Percentiles rank a stretch among this genome's conserved stretches.
Conservation (phyloP, 2,329 filamentous ascomycete genomes). For the Hypoxylon sp. region DNA sequence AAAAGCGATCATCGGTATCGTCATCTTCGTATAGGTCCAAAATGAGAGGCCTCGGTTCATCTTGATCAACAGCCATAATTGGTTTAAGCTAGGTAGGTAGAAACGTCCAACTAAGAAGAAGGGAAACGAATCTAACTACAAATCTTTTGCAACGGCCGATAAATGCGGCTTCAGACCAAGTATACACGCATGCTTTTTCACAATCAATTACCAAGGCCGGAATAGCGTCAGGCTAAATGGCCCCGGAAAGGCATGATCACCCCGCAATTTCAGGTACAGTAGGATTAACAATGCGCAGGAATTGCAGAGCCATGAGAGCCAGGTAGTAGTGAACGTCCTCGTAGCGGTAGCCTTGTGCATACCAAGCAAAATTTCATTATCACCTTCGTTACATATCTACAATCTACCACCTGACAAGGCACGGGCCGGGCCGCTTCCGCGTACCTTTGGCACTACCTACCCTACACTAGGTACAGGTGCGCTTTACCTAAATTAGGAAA, state of each 20-base stretch:
- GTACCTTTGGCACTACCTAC: no score
- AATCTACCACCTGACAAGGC: no score
- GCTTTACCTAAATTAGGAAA: no score
- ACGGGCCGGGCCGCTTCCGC: no score
- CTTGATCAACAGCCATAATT: slow-evolving; percentile 21
- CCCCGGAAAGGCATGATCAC: not conserved
- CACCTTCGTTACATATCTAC: not conserved
- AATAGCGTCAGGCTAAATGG: no score
- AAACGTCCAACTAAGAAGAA: not conserved
- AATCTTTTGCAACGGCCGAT: not conserved
- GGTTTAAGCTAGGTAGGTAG: not conserved
- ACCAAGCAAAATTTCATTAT: not conserved
- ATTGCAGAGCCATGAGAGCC: not conserved
- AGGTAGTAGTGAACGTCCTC: not conserved
- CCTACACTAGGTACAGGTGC: not conserved
- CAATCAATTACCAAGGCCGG: no score
- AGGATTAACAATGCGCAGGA: not conserved
- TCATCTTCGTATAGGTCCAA: slow-evolving; percentile 23
- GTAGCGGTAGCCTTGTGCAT: not conserved
- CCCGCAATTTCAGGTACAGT: not conserved
- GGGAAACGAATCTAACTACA: not conserved
- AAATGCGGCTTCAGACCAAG: not conserved
- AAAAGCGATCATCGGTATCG: slow-evolving; percentile 23
- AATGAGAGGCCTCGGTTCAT: slow-evolving; percentile 18
- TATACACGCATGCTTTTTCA: no score